Evolutionary conservation across 192 early-diverging fungal genomes (phyloP), one percentile per base, ranked within the genome.

Genomic region (Entomortierella lignicola): DNA sequence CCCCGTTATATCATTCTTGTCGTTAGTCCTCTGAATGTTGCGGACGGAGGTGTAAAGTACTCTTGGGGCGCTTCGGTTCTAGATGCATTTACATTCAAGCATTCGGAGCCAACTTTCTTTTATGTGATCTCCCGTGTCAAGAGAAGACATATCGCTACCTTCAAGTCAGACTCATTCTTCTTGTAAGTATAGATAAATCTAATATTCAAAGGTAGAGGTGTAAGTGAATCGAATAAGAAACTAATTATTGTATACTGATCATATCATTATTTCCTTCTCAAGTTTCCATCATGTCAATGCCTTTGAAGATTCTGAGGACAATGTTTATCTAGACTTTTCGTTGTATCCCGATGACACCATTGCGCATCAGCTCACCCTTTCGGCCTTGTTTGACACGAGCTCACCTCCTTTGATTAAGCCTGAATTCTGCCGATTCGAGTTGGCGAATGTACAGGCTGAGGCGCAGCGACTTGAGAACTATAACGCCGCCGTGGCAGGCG

Each of bases 241-340:
- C 32, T 41, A 21, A 29, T 23, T 62, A 30, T 43, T n/a, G n/a
- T n/a, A n/a, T n/a, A n/a, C 20, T 53, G 12, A 2, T 27, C 32
- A 21, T 53, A 32, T 13, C 17, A 20, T 30, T 5, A 23, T 18
- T 21, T 7, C n/a, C 4, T 17, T 11, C 27, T 20, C 0, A 81
- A 88, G 88, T 51, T 85, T 94, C 79, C 89, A 94, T 66, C 91
- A 94, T 64, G 84, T 92, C 67, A 92, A 92, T 56, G 92, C 92
- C 0, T 89, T 88, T 60, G 92, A 94, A 60, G 77, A 88, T 58
- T 89, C 84, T 0, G 82, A 85, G 0, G 87, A 90, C 65, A 89
- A 88, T 66, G 80, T 92, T 0, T 82, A 81, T 41, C 71, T 92
- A 17, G 92, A 94, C 62, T 82, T 92, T 66, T 82, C 86, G 5